Conservation (phyloP, 768 basidiomycete genomes). For the Xerocomellus intermedius region DNA sequence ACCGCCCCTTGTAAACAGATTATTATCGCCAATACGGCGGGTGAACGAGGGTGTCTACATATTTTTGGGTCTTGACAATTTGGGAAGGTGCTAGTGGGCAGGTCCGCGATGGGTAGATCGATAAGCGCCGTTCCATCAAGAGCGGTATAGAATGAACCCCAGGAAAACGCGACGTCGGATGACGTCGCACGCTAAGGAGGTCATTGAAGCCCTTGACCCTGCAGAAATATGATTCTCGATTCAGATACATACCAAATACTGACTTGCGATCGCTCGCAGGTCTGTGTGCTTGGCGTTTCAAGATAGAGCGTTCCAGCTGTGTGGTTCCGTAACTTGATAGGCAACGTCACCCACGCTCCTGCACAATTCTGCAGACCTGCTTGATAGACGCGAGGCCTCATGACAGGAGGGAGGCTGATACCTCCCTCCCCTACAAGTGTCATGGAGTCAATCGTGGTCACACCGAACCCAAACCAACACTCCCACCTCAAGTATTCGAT, state of each 20-base stretch:
- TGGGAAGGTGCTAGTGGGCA: neutral
- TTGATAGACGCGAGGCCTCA: neutral
- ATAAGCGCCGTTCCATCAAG: neutral
- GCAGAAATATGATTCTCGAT: neutral
- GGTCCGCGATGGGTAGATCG: neutral
- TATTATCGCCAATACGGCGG: neutral
- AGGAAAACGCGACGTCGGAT: neutral
- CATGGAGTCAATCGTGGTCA: neutral
- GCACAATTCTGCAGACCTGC: neutral
- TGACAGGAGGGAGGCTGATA: neutral
- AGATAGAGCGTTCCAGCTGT: neutral
- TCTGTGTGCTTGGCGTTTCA: constrained; percentile 18
- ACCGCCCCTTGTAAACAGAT: constrained; percentile 1
- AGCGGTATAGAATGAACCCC: neutral
- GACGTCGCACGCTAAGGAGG: neutral
- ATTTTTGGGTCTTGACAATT: neutral
- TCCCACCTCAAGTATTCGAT: neutral
- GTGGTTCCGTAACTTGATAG: neutral
- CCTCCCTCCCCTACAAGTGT: neutral
- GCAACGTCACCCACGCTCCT: neutral
- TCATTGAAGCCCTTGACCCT: neutral
- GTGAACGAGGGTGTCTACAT: neutral
- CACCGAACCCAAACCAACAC: neutral
- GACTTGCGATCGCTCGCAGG: neutral
- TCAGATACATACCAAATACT: neutral